These are phyloP conservation scores for Cnidoscolus chayamansa DNA, from an alignment of 441 rosid species.

Conservation along the genomic window DNA sequence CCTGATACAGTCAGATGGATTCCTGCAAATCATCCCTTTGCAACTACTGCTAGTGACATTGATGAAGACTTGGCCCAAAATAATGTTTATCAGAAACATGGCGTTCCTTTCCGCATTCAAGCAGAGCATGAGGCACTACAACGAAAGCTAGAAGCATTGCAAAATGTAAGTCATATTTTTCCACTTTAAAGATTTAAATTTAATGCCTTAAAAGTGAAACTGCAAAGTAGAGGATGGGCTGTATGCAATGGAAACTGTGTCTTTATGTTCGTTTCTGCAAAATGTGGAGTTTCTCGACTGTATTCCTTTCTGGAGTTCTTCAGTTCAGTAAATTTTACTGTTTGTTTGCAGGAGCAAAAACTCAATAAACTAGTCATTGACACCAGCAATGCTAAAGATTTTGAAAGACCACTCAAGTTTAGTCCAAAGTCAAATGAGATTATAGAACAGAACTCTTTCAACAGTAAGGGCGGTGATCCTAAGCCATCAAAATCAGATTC, in stretches of 20 bases:
- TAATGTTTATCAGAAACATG: conserved; percentile 90
- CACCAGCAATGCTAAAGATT: conserved; percentile 59
- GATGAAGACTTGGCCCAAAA: conserved; percentile 90
- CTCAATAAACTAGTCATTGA: conserved; percentile 62
- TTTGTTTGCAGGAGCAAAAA: conserved; percentile 68
- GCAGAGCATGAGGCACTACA: conserved; percentile 96
- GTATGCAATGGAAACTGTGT: background rate
- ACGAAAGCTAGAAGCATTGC: conserved; percentile 76
- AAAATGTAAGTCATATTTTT: conserved; percentile 40
- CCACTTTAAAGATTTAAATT: background rate
- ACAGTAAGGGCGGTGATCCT: conserved; percentile 24
- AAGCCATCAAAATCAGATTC: conserved; percentile 32
- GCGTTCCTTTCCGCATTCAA: conserved; percentile 83
- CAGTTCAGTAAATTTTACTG: conserved; percentile 3
- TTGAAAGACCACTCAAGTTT: conserved; percentile 68
- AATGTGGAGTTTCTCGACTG: too few relatives aligned
- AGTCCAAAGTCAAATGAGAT: conserved; percentile 40
- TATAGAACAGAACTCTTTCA: conserved; percentile 36
- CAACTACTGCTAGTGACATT: conserved; percentile 75
- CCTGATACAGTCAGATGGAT: conserved; percentile 94
- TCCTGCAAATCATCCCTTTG: conserved; percentile 96
- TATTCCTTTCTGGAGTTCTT: background rate
- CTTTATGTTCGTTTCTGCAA: background rate
- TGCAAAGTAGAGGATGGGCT: background rate
- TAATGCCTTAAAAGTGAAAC: background rate